Base-by-base conservation (phyloP, 2,329 filamentous ascomycete species). In the Cercospora janseana region DNA sequence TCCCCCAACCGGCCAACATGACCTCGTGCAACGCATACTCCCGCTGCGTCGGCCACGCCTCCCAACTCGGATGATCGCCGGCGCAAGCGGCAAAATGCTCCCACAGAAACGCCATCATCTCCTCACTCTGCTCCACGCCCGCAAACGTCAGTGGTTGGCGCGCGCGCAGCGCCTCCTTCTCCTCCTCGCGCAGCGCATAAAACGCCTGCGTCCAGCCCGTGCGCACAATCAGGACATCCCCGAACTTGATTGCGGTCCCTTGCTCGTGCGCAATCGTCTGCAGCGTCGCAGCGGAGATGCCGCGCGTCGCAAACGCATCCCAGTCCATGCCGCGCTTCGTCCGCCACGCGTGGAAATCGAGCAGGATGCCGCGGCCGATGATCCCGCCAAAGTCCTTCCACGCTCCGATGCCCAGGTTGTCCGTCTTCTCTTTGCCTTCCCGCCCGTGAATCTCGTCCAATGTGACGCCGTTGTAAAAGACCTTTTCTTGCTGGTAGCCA, bases 171-270 rank as follows among this genome's bases (percentile, higher is more conserved):
- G 66, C 54, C 16, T 66, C 62, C n/a, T 76, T 66, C 15, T 75
- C 62, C 3, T 63, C 52, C 4, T 65, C 55, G 1, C 69, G 64
- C 16, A 74, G 70, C n/a, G 60, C 55, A 3, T 68, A 62, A 46
- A 71, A 71, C 1, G 70, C 63, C 23, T 63, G 63, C 56, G 74
- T 72, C 60, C 74, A 80, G 8, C 77, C 75, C 4, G 65, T 72
- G 5, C 78, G 73, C 20, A 79, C 68, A 55, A 80, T 68, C 3
- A 80, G 63, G 26, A 80, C 72, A 54, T 80, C 78, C 7, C 78
- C 78, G 47, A 78, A 75, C n/a, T 69, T 88, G 23, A 79, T 65
- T 54, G 75, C 68, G 0, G 75, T 77, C 6, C 73, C 73, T 59
- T 80, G 75, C 3, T 70, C 66, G 15, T 64, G 61, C 0, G 75